Conservation (phyloP, 306 rosid species). For the Sechiopsis laciniata region DNA sequence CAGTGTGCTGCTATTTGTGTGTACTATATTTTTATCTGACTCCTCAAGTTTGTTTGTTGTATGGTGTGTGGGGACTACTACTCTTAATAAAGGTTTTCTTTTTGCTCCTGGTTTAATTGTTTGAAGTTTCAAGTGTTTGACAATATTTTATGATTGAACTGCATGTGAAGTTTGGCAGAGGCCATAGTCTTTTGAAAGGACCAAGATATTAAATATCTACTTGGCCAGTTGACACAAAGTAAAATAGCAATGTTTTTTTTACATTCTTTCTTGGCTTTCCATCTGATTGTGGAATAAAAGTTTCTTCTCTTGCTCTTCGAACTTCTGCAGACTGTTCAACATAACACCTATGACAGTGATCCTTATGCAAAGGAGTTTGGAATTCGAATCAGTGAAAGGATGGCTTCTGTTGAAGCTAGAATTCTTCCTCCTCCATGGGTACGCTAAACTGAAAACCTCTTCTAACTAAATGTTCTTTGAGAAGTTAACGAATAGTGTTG, state of each 20-base stretch:
- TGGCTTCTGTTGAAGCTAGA: slow-evolving; percentile 90
- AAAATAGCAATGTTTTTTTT: not conserved
- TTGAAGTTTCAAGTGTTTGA: too few relatives aligned
- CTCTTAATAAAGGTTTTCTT: too few relatives aligned
- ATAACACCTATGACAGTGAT: slow-evolving; percentile 77
- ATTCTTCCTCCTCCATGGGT: slow-evolving; percentile 99
- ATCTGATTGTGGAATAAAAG: not conserved
- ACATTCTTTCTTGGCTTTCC: slow-evolving; percentile 11
- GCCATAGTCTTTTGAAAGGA: not conserved
- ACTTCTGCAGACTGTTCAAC: slow-evolving; percentile 63
- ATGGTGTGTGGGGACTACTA: too few relatives aligned
- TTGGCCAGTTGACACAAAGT: not conserved
- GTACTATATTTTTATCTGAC: not conserved
- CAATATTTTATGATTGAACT: too few relatives aligned
- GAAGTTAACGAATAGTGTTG: not conserved
- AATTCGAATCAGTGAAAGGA: slow-evolving; percentile 73
- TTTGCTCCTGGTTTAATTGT: too few relatives aligned
- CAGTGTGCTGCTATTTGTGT: not conserved
- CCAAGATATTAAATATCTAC: not conserved
- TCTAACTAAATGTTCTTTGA: slow-evolving; percentile 16
- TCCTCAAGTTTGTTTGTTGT: not conserved
- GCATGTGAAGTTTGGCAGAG: not conserved
- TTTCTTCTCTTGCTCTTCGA: slow-evolving; percentile 18
- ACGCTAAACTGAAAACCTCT: slow-evolving; percentile 29
- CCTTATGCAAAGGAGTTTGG: slow-evolving; percentile 98